phyloP scores from a whole-genome alignment of 495 filamentous ascomycete genomes.

The Daldinia bambusicola region DNA sequence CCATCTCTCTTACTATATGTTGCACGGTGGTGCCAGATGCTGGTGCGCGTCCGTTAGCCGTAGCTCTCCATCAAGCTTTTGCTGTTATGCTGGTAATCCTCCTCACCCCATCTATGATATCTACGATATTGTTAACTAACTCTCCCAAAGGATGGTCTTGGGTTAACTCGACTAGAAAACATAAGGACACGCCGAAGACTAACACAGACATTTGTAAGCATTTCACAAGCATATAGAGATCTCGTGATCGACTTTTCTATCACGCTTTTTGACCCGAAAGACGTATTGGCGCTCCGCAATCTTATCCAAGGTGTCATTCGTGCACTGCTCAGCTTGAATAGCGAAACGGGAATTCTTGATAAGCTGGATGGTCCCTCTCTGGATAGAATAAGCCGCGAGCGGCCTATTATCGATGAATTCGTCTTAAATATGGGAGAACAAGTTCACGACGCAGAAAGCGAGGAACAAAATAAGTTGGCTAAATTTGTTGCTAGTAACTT shows the following conservation, averaged over 20 bases:
- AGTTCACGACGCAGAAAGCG: slow-evolving; percentile 6
- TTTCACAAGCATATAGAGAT: slow-evolving; percentile 66
- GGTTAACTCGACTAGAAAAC: slow-evolving; percentile 54
- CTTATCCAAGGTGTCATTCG: slow-evolving; percentile 64
- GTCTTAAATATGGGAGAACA: slow-evolving; percentile 53
- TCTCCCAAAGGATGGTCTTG: slow-evolving; percentile 52
- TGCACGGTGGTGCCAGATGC: slow-evolving; percentile 61
- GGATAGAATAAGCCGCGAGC: slow-evolving; percentile 2
- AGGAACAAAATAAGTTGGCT: slow-evolving; percentile 40
- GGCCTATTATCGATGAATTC: slow-evolving; percentile 32
- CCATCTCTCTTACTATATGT: slow-evolving; percentile 59
- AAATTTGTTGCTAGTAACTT: slow-evolving; percentile 55
- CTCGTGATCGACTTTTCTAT: slow-evolving; percentile 64
- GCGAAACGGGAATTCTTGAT: slow-evolving; percentile 57
- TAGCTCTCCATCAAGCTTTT: slow-evolving; percentile 57
- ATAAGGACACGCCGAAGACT: slow-evolving; percentile 52
- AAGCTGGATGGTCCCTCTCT: slow-evolving; percentile 18
- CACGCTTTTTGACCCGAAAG: slow-evolving; percentile 59
- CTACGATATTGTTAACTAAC: slow-evolving; percentile 20
- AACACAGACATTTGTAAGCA: slow-evolving; percentile 60
- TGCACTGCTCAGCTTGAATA: slow-evolving; percentile 56
- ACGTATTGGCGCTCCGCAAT: slow-evolving; percentile 61
- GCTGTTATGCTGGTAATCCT: slow-evolving; percentile 50
- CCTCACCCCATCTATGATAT: no score
- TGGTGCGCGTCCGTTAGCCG: slow-evolving; percentile 61